Percentiles rank a stretch among this genome's conserved stretches.
Evolutionary conservation across 352 stramenopile genomes (phyloP).

Genomic region (Pythium sukuiense): DNA sequence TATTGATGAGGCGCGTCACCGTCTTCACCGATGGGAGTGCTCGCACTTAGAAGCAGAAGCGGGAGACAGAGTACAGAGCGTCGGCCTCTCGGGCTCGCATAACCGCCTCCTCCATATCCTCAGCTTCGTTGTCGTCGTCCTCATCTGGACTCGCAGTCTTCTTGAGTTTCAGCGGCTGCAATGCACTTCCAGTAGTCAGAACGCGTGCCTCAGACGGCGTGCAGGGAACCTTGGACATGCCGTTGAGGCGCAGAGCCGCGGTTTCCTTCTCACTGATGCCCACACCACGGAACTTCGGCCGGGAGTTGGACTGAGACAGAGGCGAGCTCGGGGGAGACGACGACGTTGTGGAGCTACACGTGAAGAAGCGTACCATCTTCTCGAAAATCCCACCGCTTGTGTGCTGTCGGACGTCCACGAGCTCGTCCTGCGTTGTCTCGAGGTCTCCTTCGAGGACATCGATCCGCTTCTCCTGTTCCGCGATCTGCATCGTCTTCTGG

Average conservation of each 20-base stretch:
- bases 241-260: constrained; percentile 33
- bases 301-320: constrained; percentile 22
- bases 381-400: constrained; percentile 45
- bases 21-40: not conserved
- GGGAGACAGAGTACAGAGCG: constrained; percentile 24
- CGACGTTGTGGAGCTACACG: constrained; percentile 48
- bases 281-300: constrained; percentile 13
- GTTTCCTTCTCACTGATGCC: constrained; percentile 24
- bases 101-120: constrained; percentile 17
- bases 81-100: constrained; percentile 23
- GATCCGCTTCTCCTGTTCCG: constrained; percentile 62
- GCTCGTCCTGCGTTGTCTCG: constrained; percentile 46
- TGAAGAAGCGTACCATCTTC: constrained; percentile 86
- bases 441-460: constrained; percentile 58
- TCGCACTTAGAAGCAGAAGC: constrained; percentile 26
- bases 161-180: constrained; percentile 22
- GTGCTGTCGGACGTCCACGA: constrained; percentile 51
- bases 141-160: constrained; percentile 21
- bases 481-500: constrained; percentile 49
- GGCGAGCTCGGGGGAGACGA: constrained; percentile 49
- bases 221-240: constrained; percentile 31
- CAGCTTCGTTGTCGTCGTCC: constrained; percentile 16
- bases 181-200: constrained; percentile 15
- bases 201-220: constrained; percentile 22
- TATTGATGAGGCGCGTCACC: constrained; percentile 6